These are phyloP conservation scores for Russula sp. DNA, from an alignment of 768 basidiomycete genomes.

Conservation along the genomic window DNA sequence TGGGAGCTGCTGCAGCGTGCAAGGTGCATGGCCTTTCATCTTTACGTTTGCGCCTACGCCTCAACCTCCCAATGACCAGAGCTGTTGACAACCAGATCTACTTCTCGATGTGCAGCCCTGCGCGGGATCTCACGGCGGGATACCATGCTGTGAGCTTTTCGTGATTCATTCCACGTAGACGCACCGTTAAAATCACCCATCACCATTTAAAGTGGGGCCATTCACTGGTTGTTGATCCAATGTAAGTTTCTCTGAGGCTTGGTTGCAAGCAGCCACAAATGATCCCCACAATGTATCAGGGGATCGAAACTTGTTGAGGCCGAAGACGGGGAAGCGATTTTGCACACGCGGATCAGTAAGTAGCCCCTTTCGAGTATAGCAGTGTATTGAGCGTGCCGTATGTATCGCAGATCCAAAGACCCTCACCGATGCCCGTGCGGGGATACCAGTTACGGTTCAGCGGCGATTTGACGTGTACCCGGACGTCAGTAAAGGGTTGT, in stretches of 20 bases:
- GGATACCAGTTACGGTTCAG: slow-evolving; percentile 89
- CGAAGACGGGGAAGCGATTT: slow-evolving; percentile 66
- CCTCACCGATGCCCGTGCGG: slow-evolving; percentile 60
- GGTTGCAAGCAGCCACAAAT: slow-evolving; percentile 7
- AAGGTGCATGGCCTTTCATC: slow-evolving; percentile 39
- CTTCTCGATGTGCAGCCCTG: slow-evolving; percentile 93
- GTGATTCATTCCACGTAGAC: background rate
- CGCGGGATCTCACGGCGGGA: slow-evolving; percentile 68
- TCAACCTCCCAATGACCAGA: slow-evolving; percentile 35
- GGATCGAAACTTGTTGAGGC: slow-evolving; percentile 70
- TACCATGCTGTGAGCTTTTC: slow-evolving; percentile 74
- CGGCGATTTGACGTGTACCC: slow-evolving; percentile 89
- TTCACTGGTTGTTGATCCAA: slow-evolving; percentile 84
- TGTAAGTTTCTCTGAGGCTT: slow-evolving; percentile 39
- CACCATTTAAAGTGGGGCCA: slow-evolving; percentile 70
- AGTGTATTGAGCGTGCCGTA: slow-evolving; percentile 5
- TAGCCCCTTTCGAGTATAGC: background rate
- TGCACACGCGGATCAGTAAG: slow-evolving; percentile 79
- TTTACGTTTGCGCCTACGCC: background rate
- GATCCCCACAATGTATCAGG: slow-evolving; percentile 35
- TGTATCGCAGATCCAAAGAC: slow-evolving; percentile 48
- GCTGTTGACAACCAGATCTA: slow-evolving; percentile 98
- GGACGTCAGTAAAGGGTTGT: slow-evolving; percentile 46
- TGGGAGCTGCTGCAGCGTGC: slow-evolving; percentile 90
- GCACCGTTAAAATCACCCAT: background rate